A percentile compares a stretch with the other conserved stretches of the same genome.
Conservation (phyloP, 805 yeast genomes). For the Alloascoidea africana region DNA sequence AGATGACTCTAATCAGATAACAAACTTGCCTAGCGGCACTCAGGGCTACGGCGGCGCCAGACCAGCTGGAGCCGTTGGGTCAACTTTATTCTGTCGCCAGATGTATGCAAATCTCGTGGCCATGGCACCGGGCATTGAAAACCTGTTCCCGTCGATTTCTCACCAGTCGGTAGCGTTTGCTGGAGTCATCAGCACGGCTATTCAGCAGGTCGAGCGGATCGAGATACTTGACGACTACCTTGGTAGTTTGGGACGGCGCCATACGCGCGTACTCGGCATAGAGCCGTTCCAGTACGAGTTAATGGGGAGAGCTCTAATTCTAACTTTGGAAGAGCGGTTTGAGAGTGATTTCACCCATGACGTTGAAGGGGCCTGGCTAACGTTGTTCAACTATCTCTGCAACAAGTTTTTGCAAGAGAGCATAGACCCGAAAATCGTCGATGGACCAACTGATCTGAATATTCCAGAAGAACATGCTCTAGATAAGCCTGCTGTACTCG, state of each 20-base stretch:
- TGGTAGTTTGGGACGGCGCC: conserved; percentile 53
- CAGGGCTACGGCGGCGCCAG: not conserved
- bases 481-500: too few relatives aligned
- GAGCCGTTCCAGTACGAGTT: conserved; percentile 22
- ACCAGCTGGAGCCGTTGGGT: not conserved
- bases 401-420: conserved; percentile 14
- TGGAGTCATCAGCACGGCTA: conserved; percentile 57
- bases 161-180: conserved; percentile 76
- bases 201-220: conserved; percentile 47
- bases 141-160: conserved; percentile 54
- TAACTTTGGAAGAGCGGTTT: conserved; percentile 13
- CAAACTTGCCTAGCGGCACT: not conserved
- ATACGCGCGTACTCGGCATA: conserved; percentile 59
- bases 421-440: conserved; percentile 17
- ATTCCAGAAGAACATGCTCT: not conserved
- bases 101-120: conserved; percentile 54
- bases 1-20: not conserved
- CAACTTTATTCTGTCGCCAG: conserved; percentile 60
- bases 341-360: conserved; percentile 13
- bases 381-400: conserved; percentile 14
- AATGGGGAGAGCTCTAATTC: conserved; percentile 14
- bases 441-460: not conserved
- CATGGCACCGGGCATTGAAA: conserved; percentile 45
- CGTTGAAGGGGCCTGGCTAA: conserved; percentile 16
- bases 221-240: conserved; percentile 42